Evolutionary conservation across 2,329 filamentous ascomycete genomes (phyloP).

Genomic region (Ceratocystis papillata): DNA sequence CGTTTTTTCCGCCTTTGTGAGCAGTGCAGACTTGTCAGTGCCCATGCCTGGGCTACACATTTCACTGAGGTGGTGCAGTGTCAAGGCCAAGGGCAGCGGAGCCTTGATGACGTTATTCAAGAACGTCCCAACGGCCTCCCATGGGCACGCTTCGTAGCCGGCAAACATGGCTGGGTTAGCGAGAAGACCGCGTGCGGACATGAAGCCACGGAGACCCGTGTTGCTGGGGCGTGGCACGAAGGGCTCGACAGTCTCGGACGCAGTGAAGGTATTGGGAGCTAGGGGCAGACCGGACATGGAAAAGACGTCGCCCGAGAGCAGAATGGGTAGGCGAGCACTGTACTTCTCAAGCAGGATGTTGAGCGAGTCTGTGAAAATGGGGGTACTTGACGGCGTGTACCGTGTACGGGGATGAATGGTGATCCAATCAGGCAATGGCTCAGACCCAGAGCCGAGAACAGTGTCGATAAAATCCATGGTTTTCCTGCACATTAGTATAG

Average conservation of each 20-base stretch:
- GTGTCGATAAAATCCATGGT: conserved; percentile 53
- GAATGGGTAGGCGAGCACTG: conserved; percentile 46
- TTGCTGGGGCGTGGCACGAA: conserved; percentile 31
- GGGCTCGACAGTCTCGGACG: conserved; percentile 27
- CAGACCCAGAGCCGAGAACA: conserved; percentile 43
- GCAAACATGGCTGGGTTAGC: conserved; percentile 58
- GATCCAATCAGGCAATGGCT: conserved; percentile 51
- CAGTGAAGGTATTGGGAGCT: conserved; percentile 27
- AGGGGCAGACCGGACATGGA: conserved; percentile 40
- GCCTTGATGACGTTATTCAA: conserved; percentile 46
- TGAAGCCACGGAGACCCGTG: conserved; percentile 50
- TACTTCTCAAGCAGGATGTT: conserved; percentile 44
- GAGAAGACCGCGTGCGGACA: conserved; percentile 59
- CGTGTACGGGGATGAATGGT: conserved; percentile 59
- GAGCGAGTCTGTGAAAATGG: conserved; percentile 53
- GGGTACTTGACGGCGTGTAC: conserved; percentile 48
- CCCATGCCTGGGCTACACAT: conserved; percentile 53
- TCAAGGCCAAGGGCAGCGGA: conserved; percentile 53
- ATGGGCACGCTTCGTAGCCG: conserved; percentile 46
- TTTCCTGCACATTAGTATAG: conserved; percentile 31
- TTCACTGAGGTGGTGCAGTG: conserved; percentile 55
- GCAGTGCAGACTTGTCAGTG: conserved; percentile 39
- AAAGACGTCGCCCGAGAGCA: conserved; percentile 61
- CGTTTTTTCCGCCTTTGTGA: conserved; percentile 47
- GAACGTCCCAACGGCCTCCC: conserved; percentile 53